These are phyloP conservation scores for Glebionis coronaria DNA, from an alignment of 129 eudicot genomes.

Conservation along the genomic window DNA sequence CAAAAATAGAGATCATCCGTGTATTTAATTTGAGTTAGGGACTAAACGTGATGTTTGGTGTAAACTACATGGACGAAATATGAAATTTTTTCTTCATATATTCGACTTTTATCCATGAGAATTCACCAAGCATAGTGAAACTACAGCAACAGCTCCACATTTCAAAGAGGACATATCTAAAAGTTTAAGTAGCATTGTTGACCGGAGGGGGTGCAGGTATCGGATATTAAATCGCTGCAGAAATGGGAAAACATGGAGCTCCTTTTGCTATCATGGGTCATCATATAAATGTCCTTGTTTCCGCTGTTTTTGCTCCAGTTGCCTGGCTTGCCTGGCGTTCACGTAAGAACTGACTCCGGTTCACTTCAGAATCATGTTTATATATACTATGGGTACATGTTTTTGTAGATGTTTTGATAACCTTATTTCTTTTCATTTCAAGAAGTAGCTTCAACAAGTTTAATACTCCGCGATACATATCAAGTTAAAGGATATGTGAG, in stretches of 20 bases:
- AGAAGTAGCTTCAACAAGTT: neutral
- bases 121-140: neutral
- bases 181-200: slow-evolving; percentile 46
- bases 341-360: slow-evolving; percentile 17
- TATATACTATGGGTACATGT: neutral
- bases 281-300: slow-evolving; percentile 39
- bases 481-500: slow-evolving; percentile 54
- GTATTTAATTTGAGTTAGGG: too few relatives aligned
- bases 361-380: neutral
- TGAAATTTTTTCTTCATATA: neutral
- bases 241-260: slow-evolving; percentile 55
- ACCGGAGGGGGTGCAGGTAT: slow-evolving; percentile 66
- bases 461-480: slow-evolving; percentile 37
- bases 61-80: too few relatives aligned
- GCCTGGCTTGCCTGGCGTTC: slow-evolving; percentile 41
- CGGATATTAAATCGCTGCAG: slow-evolving; percentile 44
- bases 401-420: too few relatives aligned
- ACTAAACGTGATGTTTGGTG: too few relatives aligned
- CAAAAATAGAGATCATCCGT: too few relatives aligned
- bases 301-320: slow-evolving; percentile 47
- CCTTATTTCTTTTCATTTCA: neutral
- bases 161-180: slow-evolving; percentile 41
- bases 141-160: slow-evolving; percentile 37
- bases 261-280: slow-evolving; percentile 54
- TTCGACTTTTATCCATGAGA: neutral